Base-by-base conservation (phyloP, 73 alveolate genomes). In the Paramecium pentaurelia region DNA sequence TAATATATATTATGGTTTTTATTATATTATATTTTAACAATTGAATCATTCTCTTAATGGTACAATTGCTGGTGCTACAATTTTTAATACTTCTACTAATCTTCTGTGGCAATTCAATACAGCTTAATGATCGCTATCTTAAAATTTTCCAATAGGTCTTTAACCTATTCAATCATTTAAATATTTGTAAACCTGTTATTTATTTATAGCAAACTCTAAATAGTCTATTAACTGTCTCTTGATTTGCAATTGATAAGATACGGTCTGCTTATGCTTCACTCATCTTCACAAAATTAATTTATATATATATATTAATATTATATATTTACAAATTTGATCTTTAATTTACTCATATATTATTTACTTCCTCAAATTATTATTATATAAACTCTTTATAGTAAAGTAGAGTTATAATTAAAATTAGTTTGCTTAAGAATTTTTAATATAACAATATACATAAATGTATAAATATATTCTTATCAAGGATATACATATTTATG, bases 151-250 rank as follows among this genome's bases (percentile, higher is more conserved):
- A 22, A 47, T 12, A n/a, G 77, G 77, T 80, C 75, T 80, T 49
- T 80, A 47, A 0, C 73, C 91, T 80, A 80, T 12, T 64, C 32
- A 64, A 64, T 80, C 30, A 80, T 37, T 75, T 40, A 40, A 32
- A 20, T 32, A 75, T 37, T 80, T 49, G 2, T 40, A 11, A 9
- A 80, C 91, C 58, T 44, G 75, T 45, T 8, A 80, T 80, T 49
- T 80, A 30, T 36, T 80, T 80, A 36, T 80, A 80, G 28, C 91
- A 80, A 14, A 80, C 47, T 80, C 91, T 80, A 47, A 80, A 80
- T 25, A 80, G 30, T 80, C 91, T 80, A 27, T 49, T 80, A 6
- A 49, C 91, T 44, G 91, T 47, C 42, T 42, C 71, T 80, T 45
- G 58, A 80, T 64, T 64, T 34, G 47, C 84, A 12, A 64, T 34